These are phyloP conservation scores for Colletotrichum eremochloae DNA, from an alignment of 2,329 filamentous ascomycete genomes.

Conservation along the genomic window DNA sequence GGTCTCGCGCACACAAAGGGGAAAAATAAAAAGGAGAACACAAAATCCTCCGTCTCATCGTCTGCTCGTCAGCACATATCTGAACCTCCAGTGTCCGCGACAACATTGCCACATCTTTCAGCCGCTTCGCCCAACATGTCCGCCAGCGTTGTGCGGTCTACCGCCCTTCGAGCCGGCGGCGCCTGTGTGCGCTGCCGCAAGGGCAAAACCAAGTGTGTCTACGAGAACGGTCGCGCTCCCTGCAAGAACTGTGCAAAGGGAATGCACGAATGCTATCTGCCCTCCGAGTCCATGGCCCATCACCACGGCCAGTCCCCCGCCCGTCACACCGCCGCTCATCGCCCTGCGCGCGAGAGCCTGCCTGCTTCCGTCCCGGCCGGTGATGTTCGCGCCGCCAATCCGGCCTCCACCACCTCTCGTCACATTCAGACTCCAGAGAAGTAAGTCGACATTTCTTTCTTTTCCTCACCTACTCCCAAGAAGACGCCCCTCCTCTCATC, in stretches of 20 bases:
- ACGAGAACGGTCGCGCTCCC: conserved; percentile 72
- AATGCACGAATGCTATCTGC: conserved; percentile 74
- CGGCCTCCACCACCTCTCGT: conserved; percentile 61
- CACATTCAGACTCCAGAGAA: conserved; percentile 66
- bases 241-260: conserved; percentile 75
- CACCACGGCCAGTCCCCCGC: conserved; percentile 71
- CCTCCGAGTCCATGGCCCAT: conserved; percentile 71
- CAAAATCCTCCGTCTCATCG: background rate
- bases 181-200: conserved; percentile 74
- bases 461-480: background rate
- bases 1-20: background rate
- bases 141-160: conserved; percentile 65
- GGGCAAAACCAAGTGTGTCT: conserved; percentile 74
- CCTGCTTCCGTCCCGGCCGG: conserved; percentile 64
- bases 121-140: conserved; percentile 53
- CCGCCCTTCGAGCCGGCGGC: conserved; percentile 71
- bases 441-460: conserved; percentile 57
- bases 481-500: conserved; percentile 7
- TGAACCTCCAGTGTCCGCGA: conserved; percentile 1
- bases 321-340: conserved; percentile 60
- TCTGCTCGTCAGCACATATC: conserved; percentile 17
- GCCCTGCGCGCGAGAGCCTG: conserved; percentile 66
- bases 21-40: background rate
- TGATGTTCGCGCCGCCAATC: conserved; percentile 58
- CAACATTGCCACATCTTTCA: conserved; percentile 1